Conservation (phyloP, 1,284 basidiomycete genomes). For the Fomitopsis betulina region DNA sequence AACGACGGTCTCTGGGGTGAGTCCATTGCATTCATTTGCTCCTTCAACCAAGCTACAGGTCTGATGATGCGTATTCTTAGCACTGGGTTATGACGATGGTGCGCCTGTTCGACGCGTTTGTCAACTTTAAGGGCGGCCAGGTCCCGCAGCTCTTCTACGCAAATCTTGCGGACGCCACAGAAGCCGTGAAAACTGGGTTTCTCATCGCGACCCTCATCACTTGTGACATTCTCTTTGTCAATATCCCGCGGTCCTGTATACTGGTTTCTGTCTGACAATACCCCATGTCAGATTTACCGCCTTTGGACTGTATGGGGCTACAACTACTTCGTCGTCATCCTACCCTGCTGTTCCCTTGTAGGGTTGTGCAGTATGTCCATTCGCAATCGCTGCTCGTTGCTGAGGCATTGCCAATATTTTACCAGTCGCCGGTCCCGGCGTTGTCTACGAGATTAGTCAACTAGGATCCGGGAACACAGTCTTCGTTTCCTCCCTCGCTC, state of each 20-base stretch:
- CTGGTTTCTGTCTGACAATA: background rate
- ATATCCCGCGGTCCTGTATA: background rate
- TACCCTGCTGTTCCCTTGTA: background rate
- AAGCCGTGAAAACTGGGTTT: slow-evolving; percentile 3
- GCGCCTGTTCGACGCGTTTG: slow-evolving; percentile 5
- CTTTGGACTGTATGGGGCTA: slow-evolving; percentile 8
- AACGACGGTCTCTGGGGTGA: background rate
- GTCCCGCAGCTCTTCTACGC: slow-evolving; percentile 4
- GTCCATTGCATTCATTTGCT: background rate
- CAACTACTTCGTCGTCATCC: slow-evolving; percentile 2
- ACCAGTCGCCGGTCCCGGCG: background rate
- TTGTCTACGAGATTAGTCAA: background rate
- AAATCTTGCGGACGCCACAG: background rate
- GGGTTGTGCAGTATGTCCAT: slow-evolving; percentile 1
- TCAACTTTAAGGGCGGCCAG: background rate
- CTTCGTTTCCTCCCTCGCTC: background rate
- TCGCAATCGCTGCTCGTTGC: background rate
- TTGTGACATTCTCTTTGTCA: slow-evolving; percentile 5
- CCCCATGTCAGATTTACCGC: slow-evolving; percentile 1
- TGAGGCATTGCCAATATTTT: background rate
- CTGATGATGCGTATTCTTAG: background rate
- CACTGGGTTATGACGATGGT: slow-evolving; percentile 5
- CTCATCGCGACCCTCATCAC: slow-evolving; percentile 2
- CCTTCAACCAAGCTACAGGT: background rate
- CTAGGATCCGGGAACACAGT: background rate